Evolutionary conservation across 1,284 basidiomycete genomes (phyloP).

Genomic region (Trametes hirsuta): DNA sequence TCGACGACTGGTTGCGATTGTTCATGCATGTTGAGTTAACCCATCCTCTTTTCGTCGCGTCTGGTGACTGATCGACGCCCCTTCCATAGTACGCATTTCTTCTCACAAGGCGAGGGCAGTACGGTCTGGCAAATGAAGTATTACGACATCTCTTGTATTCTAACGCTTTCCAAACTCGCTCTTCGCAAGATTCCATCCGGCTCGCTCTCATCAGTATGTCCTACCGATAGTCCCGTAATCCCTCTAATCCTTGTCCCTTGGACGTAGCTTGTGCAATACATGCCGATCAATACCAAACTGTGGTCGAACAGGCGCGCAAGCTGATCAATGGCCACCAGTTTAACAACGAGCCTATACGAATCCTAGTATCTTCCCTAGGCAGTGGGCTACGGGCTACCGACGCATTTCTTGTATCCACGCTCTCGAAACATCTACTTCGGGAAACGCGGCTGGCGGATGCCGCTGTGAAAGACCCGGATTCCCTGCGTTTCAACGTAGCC

Average conservation of each 20-base stretch:
- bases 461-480: conserved; percentile 62
- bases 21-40: conserved; percentile 73
- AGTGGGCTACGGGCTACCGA: conserved; percentile 70
- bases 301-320: conserved; percentile 76
- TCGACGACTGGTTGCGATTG: conserved; percentile 85
- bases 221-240: background rate
- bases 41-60: background rate
- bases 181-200: conserved; percentile 71
- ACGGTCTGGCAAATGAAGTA: conserved; percentile 77
- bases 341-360: conserved; percentile 80
- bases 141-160: conserved; percentile 80
- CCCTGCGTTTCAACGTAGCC: conserved; percentile 58
- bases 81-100: conserved; percentile 79
- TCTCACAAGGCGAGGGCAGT: conserved; percentile 67
- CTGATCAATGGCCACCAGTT: conserved; percentile 73
- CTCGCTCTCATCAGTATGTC: conserved; percentile 71
- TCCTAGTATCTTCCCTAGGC: conserved; percentile 72
- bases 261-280: conserved; percentile 70
- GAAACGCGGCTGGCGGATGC: conserved; percentile 71
- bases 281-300: conserved; percentile 55
- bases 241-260: background rate
- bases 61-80: background rate
- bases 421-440: conserved; percentile 84
- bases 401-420: conserved; percentile 72
- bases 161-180: conserved; percentile 71